Percentiles rank a stretch among this genome's conserved stretches.
Evolutionary conservation across 495 filamentous ascomycete genomes (phyloP).

Genomic region (Talaromyces liani): DNA sequence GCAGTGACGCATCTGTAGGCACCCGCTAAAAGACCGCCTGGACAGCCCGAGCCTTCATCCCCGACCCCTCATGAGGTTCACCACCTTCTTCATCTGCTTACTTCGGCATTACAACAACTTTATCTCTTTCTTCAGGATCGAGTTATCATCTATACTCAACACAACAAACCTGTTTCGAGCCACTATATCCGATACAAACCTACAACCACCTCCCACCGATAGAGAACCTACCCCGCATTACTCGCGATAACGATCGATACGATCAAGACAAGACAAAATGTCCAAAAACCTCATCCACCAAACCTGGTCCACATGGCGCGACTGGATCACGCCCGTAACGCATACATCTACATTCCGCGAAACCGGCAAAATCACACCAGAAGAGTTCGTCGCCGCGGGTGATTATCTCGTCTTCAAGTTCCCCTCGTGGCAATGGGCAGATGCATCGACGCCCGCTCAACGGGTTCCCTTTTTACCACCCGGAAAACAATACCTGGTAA

Average conservation of each 20-base stretch:
- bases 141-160: background rate
- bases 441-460: conserved; percentile 68
- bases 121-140: background rate
- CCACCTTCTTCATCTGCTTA: background rate
- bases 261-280: background rate
- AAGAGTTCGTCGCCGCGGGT: conserved; percentile 92
- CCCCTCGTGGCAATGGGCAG: conserved; percentile 96
- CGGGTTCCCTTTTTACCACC: conserved; percentile 76
- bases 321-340: conserved; percentile 79
- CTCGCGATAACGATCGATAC: background rate
- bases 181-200: background rate
- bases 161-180: background rate
- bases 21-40: background rate
- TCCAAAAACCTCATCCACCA: conserved; percentile 60
- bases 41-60: background rate
- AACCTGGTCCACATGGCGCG: conserved; percentile 75
- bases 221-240: background rate
- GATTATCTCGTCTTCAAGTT: conserved; percentile 99
- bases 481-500: conserved; percentile 93
- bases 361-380: conserved; percentile 92
- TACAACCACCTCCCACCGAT: background rate
- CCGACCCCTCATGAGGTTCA: background rate
- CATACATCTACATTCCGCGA: conserved; percentile 88
- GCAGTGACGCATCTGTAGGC: background rate
- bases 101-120: background rate